Base-by-base conservation (phyloP, 306 rosid species). In the Gynostemma pentaphyllum region DNA sequence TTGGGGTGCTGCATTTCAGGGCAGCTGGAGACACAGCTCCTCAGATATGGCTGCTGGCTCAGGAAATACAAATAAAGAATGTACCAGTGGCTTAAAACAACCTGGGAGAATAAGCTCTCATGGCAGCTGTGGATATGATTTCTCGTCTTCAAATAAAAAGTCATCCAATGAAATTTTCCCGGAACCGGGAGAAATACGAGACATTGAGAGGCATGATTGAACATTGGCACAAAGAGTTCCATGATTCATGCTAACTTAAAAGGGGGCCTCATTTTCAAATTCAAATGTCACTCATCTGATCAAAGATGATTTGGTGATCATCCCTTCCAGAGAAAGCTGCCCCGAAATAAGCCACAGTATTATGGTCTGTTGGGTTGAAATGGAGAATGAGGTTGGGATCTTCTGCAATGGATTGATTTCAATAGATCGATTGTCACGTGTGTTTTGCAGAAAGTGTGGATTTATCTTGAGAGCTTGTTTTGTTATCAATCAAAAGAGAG, bases 21-120 rank as follows among this genome's bases (percentile, higher is more conserved):
- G 89, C 54, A 94, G 99, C 79, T 88, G 99, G 97, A 75, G 82
- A 64, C 90, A 88, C 27, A 94, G 87, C 69, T 88, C 97, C 54
- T 88, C 91, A 32, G 97, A 83, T 42, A 73, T 75, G 66, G 82
- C 80, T 18, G 62, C 77, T 14, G 80, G 67, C 29, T 78, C 77
- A 24, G 41, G 76, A 66, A 41, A 69, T 50, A 14, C 78, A 41
- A 85, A 65, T 71, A 87, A 48, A 64, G 97, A 84, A 46, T 30
- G 68, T 13, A 8, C 11, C 28, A 64, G 74, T 70, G 74, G 86
- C 63, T 73, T 37, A 19, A 88, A 84, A 68, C 95, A 86, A 66
- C 22, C 94, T 7, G 88, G 82, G 64, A 81, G 79, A 71, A 63
- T 73, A 47, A 84, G 85, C 54, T 90, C 97, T 51, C 85, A 87